These are phyloP conservation scores for Candida anglica DNA, from an alignment of 805 yeast species.

Conservation along the genomic window DNA sequence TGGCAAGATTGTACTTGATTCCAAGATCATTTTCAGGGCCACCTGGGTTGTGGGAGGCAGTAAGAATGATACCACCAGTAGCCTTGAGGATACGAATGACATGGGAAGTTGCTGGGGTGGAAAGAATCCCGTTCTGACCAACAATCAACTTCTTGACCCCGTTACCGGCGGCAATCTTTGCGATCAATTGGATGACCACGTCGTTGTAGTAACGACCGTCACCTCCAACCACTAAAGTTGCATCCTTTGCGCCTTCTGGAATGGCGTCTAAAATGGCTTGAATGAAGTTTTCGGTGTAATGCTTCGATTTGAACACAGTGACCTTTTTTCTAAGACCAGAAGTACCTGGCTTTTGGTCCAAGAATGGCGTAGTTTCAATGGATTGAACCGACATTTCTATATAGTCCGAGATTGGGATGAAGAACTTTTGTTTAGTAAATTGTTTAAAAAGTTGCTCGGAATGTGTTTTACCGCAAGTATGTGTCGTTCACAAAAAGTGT, in stretches of 20 bases:
- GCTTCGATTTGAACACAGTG: slow-evolving; percentile 67
- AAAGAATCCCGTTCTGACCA: slow-evolving; percentile 83
- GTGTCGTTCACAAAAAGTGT: neutral
- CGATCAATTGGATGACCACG: slow-evolving; percentile 74
- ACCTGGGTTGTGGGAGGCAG: slow-evolving; percentile 98
- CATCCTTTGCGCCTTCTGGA: slow-evolving; percentile 77
- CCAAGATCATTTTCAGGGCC: slow-evolving; percentile 92
- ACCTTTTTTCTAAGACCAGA: slow-evolving; percentile 95
- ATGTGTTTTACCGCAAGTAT: neutral
- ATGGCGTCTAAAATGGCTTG: slow-evolving; percentile 83
- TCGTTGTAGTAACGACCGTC: slow-evolving; percentile 94
- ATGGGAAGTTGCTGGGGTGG: slow-evolving; percentile 97
- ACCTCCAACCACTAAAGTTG: slow-evolving; percentile 90
- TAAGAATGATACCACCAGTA: slow-evolving; percentile 93
- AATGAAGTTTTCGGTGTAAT: slow-evolving; percentile 91
- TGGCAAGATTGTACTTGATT: slow-evolving; percentile 88
- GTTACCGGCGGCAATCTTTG: slow-evolving; percentile 83
- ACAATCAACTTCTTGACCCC: slow-evolving; percentile 81
- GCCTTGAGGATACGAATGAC: slow-evolving; percentile 70
- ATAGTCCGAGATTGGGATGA: too few species aligned
- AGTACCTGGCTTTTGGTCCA: slow-evolving; percentile 96
- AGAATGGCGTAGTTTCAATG: slow-evolving; percentile 67
- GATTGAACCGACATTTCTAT: slow-evolving; percentile 1
- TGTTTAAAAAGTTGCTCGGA: neutral
- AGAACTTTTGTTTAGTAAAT: too few species aligned